Conservation (phyloP, 2,329 filamentous ascomycete genomes). For the Paracamarosporium sp. region DNA sequence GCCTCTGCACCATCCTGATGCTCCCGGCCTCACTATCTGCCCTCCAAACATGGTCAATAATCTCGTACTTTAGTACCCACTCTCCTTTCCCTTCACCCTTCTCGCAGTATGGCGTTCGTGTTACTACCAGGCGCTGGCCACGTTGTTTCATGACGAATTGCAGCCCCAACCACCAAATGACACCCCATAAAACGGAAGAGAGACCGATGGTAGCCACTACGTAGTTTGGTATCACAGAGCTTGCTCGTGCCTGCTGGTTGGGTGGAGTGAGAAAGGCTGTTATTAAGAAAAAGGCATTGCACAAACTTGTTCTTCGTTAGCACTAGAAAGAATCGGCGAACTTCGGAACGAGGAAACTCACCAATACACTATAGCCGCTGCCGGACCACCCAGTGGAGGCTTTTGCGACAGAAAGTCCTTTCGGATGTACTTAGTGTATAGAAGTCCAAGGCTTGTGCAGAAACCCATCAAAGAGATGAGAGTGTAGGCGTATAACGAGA, state of each 20-base stretch:
- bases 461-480: slow-evolving; percentile 11
- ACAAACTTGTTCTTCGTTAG: neutral
- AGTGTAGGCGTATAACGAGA: slow-evolving; percentile 15
- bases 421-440: slow-evolving; percentile 6
- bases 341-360: neutral
- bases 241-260: neutral
- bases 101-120: slow-evolving; percentile 1
- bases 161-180: slow-evolving; percentile 15
- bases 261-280: slow-evolving; percentile 3
- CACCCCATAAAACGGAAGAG: slow-evolving; percentile 10
- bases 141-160: slow-evolving; percentile 5
- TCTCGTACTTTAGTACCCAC: slow-evolving; percentile 12
- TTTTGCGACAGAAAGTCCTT: slow-evolving; percentile 1
- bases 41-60: slow-evolving; percentile 10
- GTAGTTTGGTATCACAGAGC: slow-evolving; percentile 3
- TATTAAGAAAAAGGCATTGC: slow-evolving; percentile 11
- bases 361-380: neutral
- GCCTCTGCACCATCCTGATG: neutral
- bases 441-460: slow-evolving; percentile 14
- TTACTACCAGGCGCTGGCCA: slow-evolving; percentile 1
- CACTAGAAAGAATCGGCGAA: neutral
- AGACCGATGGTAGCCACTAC: slow-evolving; percentile 13
- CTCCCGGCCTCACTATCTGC: neutral
- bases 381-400: slow-evolving; percentile 1
- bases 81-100: slow-evolving; percentile 2